phyloP scores from a whole-genome alignment of 73 alveolate genomes.

The Tetrahymena elliotti region DNA sequence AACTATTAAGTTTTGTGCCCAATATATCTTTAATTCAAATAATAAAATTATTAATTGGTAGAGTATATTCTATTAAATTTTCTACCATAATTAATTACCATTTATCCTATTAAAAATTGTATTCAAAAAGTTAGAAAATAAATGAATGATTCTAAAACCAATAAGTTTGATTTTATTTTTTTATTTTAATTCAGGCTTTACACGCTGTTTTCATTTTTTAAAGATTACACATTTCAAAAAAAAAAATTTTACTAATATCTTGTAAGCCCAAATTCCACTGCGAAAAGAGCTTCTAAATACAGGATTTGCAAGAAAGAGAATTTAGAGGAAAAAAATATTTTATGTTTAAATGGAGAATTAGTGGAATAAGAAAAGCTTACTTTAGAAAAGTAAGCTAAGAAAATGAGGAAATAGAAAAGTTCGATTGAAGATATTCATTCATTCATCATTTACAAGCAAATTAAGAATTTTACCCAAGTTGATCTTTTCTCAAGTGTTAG shows the following conservation, averaged over 20 bases:
- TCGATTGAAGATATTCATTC: no score
- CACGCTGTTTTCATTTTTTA: not conserved
- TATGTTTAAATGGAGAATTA: no score
- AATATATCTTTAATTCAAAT: not conserved
- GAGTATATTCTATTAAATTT: not conserved
- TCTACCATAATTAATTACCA: no score
- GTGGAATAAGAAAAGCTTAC: not conserved
- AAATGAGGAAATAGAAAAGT: no score
- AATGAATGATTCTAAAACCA: not conserved
- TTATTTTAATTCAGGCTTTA: not conserved
- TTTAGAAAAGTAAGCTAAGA: no score
- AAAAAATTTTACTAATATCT: no score
- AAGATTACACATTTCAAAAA: not conserved
- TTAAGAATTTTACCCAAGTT: not conserved
- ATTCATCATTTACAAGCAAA: not conserved
- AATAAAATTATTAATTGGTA: not conserved
- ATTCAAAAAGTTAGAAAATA: no score
- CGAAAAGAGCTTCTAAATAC: not conserved
- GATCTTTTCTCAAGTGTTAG: not conserved
- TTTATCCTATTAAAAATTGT: no score
- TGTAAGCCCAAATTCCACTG: not conserved
- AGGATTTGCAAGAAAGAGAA: not conserved
- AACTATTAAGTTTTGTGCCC: no score
- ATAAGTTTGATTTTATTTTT: not conserved
- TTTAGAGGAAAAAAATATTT: not conserved